Evolutionary conservation across 2,329 filamentous ascomycete species (phyloP), one percentile per base, ranked within the genome.

Genomic region (Claviceps humidiphila): DNA sequence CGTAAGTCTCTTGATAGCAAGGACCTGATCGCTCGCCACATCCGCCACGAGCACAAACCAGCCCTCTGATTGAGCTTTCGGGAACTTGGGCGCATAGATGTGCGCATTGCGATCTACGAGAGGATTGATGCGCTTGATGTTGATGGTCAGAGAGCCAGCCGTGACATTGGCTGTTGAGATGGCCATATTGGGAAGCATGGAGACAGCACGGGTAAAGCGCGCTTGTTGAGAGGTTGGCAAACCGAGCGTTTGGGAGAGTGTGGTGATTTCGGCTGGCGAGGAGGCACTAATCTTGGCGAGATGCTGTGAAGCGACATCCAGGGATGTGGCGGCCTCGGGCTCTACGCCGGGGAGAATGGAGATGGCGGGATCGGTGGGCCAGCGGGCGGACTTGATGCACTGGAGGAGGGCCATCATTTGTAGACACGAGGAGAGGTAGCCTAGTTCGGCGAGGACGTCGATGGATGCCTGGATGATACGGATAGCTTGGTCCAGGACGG

Each of bases 381-480:
- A 98, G 51, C 88, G 81, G 2, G 88, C 93, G 40, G 82, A 88
- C 69, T 98, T 98, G 72, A 98, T 85, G 63, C 84, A 89, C 68
- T 97, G 89, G 30, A 98, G 77, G 1, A 98, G 75, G 16, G 76
- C 81, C 56, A 97, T 87, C 82, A 96, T 90, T 70, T 82, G 80
- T 45, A 84, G 74, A 58, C 84, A 89, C 53, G 85, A 89, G 20
- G 84, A 85, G 5, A 89, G 71, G 63, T 86, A 83, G 11, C 88
- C 87, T n/a, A 95, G 70, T 66, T 98, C 94, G 0, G 91, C 87
- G 54, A 97, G 77, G 9, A 96, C 85, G 64, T 98, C 94, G 61
- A 98, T 91, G 5, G 85, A 87, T 1, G 93, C 94, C 67, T 98
- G 93, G 38, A 96, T 84, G 65, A 98, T 93, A 79, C 93, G 93